Base-by-base conservation (phyloP, 345 rosid genomes). In the Aurinia saxatilis region DNA sequence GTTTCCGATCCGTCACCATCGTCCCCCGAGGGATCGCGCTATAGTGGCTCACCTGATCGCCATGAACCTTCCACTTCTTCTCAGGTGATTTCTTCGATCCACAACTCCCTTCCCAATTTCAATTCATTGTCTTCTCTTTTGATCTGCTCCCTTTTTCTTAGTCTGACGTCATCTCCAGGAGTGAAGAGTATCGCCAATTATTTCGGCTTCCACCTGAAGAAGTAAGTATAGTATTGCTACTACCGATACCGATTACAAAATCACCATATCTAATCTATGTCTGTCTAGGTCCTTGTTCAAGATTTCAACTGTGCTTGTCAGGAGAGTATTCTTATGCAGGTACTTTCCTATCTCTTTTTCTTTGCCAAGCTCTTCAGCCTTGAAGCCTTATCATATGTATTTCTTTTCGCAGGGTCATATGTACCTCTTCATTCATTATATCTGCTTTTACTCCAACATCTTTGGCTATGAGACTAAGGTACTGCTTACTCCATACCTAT, bases 381-480 rank as follows among this genome's bases (percentile, higher is more conserved):
- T 33, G 14, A 2, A 12, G 9, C 17, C 52, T 45, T 29, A 12
- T 21, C 25, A 21, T 21, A 21, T 21, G 4, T 37, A 5, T 58
- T 57, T 38, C 66, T 12, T 73, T 46, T 36, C 77, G 73, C 91
- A 89, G 98, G 98, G 98, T 57, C 98, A 89, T 66, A 87, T 92
- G 95, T 92, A 89, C 80, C 85, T 92, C 63, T 92, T 92, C 66
- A 67, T 74, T 52, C 93, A 66, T 60, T 71, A 73, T 69, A 77
- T 89, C 70, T 93, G 99, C 81, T 93, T 93, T 75, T 93, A 93
- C 72, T 89, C 99, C 42, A 93, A 93, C 79, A 93, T 93, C 60
- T 93, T 93, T 84, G 99, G 99, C 50, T 93, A 82, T 79, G 99
- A 93, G 82, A 93, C 99, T 27, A 93, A 93, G 97, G 99, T 90